Percentiles rank a stretch among this genome's conserved stretches.
These are phyloP conservation scores for Microdochium nivale DNA, from an alignment of 2,329 filamentous ascomycete species.

Conservation along the genomic window DNA sequence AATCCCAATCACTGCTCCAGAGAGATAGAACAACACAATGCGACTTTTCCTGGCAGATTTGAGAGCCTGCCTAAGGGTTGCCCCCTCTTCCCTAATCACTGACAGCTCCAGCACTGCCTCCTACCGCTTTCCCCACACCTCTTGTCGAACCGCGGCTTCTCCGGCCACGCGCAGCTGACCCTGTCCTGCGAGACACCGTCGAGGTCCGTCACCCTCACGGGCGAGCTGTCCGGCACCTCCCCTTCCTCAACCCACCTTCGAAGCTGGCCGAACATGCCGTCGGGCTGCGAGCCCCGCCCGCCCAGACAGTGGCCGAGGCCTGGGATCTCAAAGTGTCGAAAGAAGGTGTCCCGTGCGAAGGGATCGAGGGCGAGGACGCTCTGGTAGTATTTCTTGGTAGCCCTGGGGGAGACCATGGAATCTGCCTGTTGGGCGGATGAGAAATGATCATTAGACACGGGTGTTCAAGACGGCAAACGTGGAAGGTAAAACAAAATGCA, in stretches of 20 bases:
- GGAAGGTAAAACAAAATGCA: background rate
- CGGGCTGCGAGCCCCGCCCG: slow-evolving; percentile 6
- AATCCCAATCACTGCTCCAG: too few species aligned
- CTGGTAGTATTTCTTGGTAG: slow-evolving; percentile 8
- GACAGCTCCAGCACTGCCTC: background rate
- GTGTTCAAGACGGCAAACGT: too few species aligned
- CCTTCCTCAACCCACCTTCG: slow-evolving; percentile 20
- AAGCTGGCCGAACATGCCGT: slow-evolving; percentile 5
- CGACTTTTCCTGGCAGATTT: too few species aligned
- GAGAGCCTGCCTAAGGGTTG: too few species aligned
- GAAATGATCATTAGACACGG: too few species aligned
- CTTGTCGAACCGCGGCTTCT: background rate
- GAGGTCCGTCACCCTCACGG: slow-evolving; percentile 5
- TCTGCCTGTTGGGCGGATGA: slow-evolving; percentile 10
- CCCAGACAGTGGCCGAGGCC: slow-evolving; percentile 11
- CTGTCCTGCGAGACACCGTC: background rate
- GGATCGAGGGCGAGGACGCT: slow-evolving; percentile 3
- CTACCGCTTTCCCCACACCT: background rate
- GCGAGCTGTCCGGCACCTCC: slow-evolving; percentile 37
- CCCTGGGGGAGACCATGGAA: slow-evolving; percentile 8
- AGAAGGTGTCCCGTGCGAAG: slow-evolving; percentile 7
- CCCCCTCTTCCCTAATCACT: background rate
- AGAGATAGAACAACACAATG: too few species aligned
- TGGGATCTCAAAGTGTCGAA: slow-evolving; percentile 9
- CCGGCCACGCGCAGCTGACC: background rate